These are phyloP conservation scores for Suillus placidus DNA, from an alignment of 768 basidiomycete genomes.

Conservation along the genomic window DNA sequence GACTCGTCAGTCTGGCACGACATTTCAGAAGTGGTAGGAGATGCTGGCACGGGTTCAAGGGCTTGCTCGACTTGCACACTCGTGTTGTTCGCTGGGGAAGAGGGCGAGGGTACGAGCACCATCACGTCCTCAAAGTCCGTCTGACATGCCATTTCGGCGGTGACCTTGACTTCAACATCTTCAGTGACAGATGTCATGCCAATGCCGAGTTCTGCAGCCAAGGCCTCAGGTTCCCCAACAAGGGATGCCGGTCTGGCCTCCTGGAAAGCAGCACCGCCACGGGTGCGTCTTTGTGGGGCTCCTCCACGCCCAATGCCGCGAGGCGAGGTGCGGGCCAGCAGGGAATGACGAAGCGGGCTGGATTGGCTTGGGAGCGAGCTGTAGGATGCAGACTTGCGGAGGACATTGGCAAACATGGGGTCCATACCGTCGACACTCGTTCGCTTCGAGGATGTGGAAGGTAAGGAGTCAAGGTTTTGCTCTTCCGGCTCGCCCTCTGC, in stretches of 20 bases:
- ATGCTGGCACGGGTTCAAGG: constrained; percentile 18
- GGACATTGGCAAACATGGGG: constrained; percentile 78
- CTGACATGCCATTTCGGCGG: constrained; percentile 66
- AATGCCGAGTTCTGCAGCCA: constrained; percentile 65
- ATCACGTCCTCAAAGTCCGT: constrained; percentile 50
- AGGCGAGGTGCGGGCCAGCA: constrained; percentile 48
- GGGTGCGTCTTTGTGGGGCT: constrained; percentile 51
- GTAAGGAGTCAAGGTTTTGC: constrained; percentile 42
- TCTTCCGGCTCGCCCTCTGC: constrained; percentile 24
- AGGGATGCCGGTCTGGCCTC: constrained; percentile 72
- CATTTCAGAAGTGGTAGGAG: constrained; percentile 35
- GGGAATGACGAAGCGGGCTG: constrained; percentile 65
- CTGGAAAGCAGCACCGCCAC: constrained; percentile 72
- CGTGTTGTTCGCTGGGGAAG: constrained; percentile 38
- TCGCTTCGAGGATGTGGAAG: constrained; percentile 54
- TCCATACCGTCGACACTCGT: constrained; percentile 87
- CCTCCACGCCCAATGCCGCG: constrained; percentile 42
- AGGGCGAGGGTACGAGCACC: constrained; percentile 30
- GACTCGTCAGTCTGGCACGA: constrained; percentile 53
- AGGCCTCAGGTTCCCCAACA: constrained; percentile 70
- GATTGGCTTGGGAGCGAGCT: constrained; percentile 46
- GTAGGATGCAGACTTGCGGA: constrained; percentile 55
- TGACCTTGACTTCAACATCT: constrained; percentile 42
- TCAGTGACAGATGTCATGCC: constrained; percentile 47
- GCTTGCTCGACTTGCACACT: constrained; percentile 45